phyloP scores from a whole-genome alignment of 139 green algal species.

The Chara braunii region DNA sequence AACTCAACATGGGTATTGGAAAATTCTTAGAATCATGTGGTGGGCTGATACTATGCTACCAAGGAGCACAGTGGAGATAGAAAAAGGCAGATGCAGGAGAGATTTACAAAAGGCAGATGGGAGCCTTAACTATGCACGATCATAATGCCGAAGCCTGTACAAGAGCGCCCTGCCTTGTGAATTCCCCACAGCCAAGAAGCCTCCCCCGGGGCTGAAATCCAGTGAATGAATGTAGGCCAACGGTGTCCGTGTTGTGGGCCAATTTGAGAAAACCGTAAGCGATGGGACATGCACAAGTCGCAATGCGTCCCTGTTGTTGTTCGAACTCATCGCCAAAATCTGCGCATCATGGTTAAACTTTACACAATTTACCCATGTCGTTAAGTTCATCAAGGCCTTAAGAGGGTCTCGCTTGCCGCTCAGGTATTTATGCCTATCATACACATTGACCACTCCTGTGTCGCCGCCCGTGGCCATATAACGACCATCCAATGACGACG shows the following conservation, averaged over 20 bases:
- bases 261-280: constrained; percentile 83
- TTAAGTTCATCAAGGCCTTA: constrained; percentile 64
- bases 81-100: constrained; percentile 9
- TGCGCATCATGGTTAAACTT: constrained; percentile 68
- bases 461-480: constrained; percentile 58
- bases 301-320: constrained; percentile 76
- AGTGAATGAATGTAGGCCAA: constrained; percentile 77
- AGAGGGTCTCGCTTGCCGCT: background rate
- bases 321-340: constrained; percentile 65
- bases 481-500: constrained; percentile 49
- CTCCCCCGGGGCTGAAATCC: constrained; percentile 74
- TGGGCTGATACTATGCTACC: background rate
- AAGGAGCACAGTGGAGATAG: background rate
- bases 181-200: constrained; percentile 81
- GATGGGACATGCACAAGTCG: constrained; percentile 76
- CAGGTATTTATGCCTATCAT: constrained; percentile 41
- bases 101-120: no score
- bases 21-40: background rate
- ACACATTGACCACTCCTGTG: constrained; percentile 81
- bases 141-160: constrained; percentile 83
- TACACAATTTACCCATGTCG: constrained; percentile 71
- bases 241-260: constrained; percentile 72
- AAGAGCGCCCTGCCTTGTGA: constrained; percentile 73
- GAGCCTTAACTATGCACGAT: constrained; percentile 6
- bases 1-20: no score